Conservation (phyloP, 2,329 filamentous ascomycete genomes). For the Monosporascus cannonballus region DNA sequence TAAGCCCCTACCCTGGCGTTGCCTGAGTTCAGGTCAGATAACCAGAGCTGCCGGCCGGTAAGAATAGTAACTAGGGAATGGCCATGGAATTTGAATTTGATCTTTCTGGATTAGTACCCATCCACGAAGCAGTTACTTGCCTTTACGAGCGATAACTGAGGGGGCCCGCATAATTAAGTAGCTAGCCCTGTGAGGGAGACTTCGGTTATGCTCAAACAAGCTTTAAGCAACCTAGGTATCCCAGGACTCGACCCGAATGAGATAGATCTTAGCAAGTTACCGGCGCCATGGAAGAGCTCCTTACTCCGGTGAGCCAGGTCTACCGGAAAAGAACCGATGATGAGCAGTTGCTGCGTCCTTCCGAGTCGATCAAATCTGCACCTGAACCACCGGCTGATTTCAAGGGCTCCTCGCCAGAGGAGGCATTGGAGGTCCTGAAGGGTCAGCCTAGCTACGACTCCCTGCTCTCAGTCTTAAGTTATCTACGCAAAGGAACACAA, state of each 20-base stretch:
- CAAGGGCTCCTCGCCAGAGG: constrained; percentile 31
- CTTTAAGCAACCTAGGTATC: not conserved
- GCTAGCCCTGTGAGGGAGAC: too few relatives aligned
- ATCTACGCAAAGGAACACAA: constrained; percentile 34
- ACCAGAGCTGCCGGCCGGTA: too few relatives aligned
- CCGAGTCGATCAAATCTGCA: constrained; percentile 17
- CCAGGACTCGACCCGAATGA: constrained; percentile 1
- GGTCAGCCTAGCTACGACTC: constrained; percentile 56
- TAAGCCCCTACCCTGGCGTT: too few relatives aligned
- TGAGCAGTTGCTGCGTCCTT: constrained; percentile 32
- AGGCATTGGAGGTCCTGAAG: constrained; percentile 54
- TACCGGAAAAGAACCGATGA: constrained; percentile 35
- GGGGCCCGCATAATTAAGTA: too few relatives aligned
- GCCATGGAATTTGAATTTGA: too few relatives aligned
- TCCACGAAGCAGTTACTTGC: too few relatives aligned
- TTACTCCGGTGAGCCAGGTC: constrained; percentile 48
- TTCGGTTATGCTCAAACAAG: not conserved
- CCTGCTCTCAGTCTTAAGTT: constrained; percentile 46
- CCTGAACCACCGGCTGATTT: constrained; percentile 12
- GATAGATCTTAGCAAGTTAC: not conserved
- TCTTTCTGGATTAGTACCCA: too few relatives aligned
- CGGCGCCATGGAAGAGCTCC: constrained; percentile 46
- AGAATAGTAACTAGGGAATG: too few relatives aligned
- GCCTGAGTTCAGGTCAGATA: too few relatives aligned
- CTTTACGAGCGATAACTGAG: too few relatives aligned